Base-by-base conservation (phyloP, 805 yeast genomes). In the Metschnikowia dekortorum region DNA sequence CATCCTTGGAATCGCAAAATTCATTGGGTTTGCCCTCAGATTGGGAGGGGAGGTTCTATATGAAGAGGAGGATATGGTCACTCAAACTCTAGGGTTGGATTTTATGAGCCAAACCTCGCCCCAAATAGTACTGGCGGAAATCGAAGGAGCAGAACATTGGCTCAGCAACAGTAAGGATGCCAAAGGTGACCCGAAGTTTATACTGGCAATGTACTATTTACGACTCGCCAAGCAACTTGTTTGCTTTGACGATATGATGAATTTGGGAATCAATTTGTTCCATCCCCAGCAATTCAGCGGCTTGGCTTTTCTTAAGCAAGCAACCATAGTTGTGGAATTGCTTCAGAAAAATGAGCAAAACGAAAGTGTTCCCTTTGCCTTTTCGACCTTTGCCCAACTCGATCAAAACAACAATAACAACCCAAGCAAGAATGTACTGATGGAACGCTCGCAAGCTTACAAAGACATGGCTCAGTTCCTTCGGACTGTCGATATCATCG, bases 21-120 rank as follows among this genome's bases (percentile, higher is more conserved):
- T 79, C 64, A 78, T 84, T 16, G 79, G 79, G 18, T 68, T 76
- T 11, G 67, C 74, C 13, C 52, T 78, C 3, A 64, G 66, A 8
- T 67, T 83, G 35, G 82, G 84, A 1, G 69, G 69, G 46, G 84
- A 83, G n/a, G 84, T 82, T 8, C 69, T 85, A 9, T 81, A 79
- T 54, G 89, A 86, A 60, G 94, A 85, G 59, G 94, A 87, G 61
- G 95, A 87, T 65, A 67, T 87, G 32, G 82, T 83, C 49, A 79
- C 85, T 1, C 80, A 84, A 56, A 73, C 75, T 11, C 81, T 84
- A 83, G 83, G 81, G 36, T 58, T 73, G 75, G 59, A 55, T 52
- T 68, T 67, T 47, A 62, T 71, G 43, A 44, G 46, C 11, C 61
- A 57, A 43, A 59, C 69, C 7, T 50, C 63, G 10, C 46, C 61